Conservation (phyloP, 257 asterid species). For the Solanum etuberosum region DNA sequence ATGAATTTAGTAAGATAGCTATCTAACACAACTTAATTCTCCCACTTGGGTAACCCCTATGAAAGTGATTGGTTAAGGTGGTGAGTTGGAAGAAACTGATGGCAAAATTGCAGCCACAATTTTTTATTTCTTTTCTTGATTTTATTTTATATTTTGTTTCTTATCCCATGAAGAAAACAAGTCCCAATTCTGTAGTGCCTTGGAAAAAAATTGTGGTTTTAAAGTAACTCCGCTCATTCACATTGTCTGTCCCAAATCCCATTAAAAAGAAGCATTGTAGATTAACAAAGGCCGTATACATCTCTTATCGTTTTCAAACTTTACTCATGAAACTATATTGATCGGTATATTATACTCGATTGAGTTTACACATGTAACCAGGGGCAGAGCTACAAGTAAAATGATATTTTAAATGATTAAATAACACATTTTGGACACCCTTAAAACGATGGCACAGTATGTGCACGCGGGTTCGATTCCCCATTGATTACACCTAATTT, state of each 20-base stretch:
- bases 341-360: too few relatives aligned
- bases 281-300: not conserved
- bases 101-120: conserved; percentile 8
- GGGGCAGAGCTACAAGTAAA: too few relatives aligned
- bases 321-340: rapidly evolving
- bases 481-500: too few relatives aligned
- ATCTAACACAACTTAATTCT: conserved; percentile 6
- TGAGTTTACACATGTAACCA: too few relatives aligned
- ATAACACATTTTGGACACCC: too few relatives aligned
- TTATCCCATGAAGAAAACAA: not conserved
- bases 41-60: not conserved
- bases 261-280: not conserved
- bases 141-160: not conserved
- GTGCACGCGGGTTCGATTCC: too few relatives aligned
- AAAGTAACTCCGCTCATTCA: too few relatives aligned
- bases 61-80: not conserved
- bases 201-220: not conserved
- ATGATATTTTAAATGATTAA: too few relatives aligned
- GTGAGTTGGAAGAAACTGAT: not conserved
- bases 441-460: too few relatives aligned
- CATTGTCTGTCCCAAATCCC: not conserved
- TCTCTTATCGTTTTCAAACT: too few relatives aligned
- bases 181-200: not conserved
- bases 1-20: not conserved
- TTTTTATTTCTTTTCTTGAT: not conserved